Percentiles rank a stretch among this genome's conserved stretches.
These are phyloP conservation scores for Colletotrichum filicis DNA, from an alignment of 2,329 filamentous ascomycete genomes.

Conservation along the genomic window DNA sequence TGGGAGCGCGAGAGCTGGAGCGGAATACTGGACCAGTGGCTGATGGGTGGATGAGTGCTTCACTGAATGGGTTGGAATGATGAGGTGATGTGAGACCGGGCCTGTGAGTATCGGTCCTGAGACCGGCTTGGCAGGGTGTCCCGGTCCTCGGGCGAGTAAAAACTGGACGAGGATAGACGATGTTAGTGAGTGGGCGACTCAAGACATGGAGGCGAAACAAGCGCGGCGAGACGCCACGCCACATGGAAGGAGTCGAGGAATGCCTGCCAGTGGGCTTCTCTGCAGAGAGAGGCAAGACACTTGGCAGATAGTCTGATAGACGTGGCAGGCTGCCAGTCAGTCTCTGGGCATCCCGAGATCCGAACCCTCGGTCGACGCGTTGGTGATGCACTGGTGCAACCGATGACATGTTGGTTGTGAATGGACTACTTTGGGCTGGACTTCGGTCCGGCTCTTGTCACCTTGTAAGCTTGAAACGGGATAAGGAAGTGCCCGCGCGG, in stretches of 20 bases:
- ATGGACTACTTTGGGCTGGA: slow-evolving; percentile 1
- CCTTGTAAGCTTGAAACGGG: slow-evolving; percentile 27
- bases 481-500: slow-evolving; percentile 24
- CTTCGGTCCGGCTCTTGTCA: slow-evolving; percentile 18
- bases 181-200: neutral
- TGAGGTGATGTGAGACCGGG: slow-evolving; percentile 18
- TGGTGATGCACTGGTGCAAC: slow-evolving; percentile 22
- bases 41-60: neutral
- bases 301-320: slow-evolving; percentile 8
- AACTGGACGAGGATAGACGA: slow-evolving; percentile 1
- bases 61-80: slow-evolving; percentile 3
- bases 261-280: slow-evolving; percentile 19
- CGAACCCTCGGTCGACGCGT: slow-evolving; percentile 20
- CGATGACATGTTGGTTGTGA: neutral
- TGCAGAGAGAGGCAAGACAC: slow-evolving; percentile 25
- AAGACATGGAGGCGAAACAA: slow-evolving; percentile 24
- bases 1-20: neutral
- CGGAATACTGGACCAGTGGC: neutral
- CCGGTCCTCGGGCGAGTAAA: slow-evolving; percentile 9
- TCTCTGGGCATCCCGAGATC: slow-evolving; percentile 25
- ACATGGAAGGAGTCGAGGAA: slow-evolving; percentile 29
- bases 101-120: slow-evolving; percentile 28
- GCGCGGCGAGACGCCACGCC: slow-evolving; percentile 26
- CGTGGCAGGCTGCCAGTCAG: neutral
- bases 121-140: slow-evolving; percentile 25